Percentiles rank a stretch among this genome's conserved stretches.
Conservation (phyloP, 495 filamentous ascomycete species). For the Coniosporium apollinis region DNA sequence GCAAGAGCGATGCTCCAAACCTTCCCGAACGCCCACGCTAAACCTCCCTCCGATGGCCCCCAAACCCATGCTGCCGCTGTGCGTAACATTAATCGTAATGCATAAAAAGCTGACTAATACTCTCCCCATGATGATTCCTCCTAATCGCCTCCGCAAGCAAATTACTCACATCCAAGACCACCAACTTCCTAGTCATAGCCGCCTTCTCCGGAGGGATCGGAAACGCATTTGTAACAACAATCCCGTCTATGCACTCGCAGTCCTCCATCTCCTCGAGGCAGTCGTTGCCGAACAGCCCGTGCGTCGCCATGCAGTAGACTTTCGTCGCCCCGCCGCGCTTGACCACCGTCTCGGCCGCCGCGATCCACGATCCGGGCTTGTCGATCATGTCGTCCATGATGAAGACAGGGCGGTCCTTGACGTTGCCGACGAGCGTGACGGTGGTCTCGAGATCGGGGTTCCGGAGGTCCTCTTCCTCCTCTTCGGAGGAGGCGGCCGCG, state of each 20-base stretch:
- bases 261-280: constrained; percentile 79
- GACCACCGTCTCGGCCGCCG: constrained; percentile 92
- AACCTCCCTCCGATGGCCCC: no score
- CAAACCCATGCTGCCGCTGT: no score
- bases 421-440: constrained; percentile 90
- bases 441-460: constrained; percentile 71
- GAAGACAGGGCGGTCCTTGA: constrained; percentile 69
- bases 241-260: constrained; percentile 80
- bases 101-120: constrained; percentile 28
- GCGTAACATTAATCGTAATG: constrained; percentile 13
- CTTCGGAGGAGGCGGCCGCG: constrained; percentile 62
- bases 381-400: constrained; percentile 99
- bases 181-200: constrained; percentile 60
- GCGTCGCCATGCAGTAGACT: constrained; percentile 95
- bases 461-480: constrained; percentile 65
- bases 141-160: constrained; percentile 83
- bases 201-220: constrained; percentile 62
- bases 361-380: constrained; percentile 91
- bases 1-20: no score
- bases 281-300: constrained; percentile 82
- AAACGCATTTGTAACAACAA: constrained; percentile 94
- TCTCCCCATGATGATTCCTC: constrained; percentile 80
- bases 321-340: constrained; percentile 82
- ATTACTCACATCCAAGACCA: constrained; percentile 73
- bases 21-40: no score